phyloP scores from a whole-genome alignment of 1,284 basidiomycete species.

The Cryptococcus sp. region DNA sequence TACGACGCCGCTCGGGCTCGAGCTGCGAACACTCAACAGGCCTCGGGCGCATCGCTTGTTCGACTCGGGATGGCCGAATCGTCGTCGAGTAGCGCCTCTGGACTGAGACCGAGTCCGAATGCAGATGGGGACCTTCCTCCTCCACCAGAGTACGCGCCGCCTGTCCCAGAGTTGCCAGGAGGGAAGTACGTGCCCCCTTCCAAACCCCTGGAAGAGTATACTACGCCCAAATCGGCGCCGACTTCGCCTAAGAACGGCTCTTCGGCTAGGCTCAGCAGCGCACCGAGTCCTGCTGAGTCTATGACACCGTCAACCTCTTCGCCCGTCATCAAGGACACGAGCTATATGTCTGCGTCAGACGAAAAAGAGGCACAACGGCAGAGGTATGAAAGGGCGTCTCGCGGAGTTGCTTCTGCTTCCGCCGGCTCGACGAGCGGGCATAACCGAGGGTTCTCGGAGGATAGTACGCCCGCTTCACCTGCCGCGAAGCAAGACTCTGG shows the following conservation, averaged over 20 bases:
- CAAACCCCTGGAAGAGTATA: constrained; percentile 20
- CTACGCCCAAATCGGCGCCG: constrained; percentile 2
- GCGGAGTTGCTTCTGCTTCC: constrained; percentile 1
- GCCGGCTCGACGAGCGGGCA: background rate
- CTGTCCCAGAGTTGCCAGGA: constrained; percentile 14
- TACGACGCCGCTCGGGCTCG: constrained; percentile 66
- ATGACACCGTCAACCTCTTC: too few species aligned
- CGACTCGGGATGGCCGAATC: constrained; percentile 33
- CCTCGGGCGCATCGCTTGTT: constrained; percentile 36
- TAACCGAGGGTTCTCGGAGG: constrained; percentile 2
- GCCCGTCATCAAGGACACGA: too few species aligned
- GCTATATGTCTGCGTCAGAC: constrained; percentile 27
- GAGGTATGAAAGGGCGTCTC: constrained; percentile 37
- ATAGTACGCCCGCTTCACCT: background rate
- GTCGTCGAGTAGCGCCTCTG: background rate
- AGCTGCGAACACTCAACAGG: constrained; percentile 58
- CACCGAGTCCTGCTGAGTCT: too few species aligned
- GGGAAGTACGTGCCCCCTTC: constrained; percentile 21
- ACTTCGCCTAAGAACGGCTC: too few species aligned
- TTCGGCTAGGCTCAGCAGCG: too few species aligned
- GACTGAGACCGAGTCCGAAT: too few species aligned
- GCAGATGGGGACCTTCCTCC: constrained; percentile 13
- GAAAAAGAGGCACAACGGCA: constrained; percentile 41
- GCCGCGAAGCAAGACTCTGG: background rate
- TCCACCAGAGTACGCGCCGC: constrained; percentile 21